phyloP scores from a whole-genome alignment of 129 eudicot genomes.

The Flaveria ramosissima region DNA sequence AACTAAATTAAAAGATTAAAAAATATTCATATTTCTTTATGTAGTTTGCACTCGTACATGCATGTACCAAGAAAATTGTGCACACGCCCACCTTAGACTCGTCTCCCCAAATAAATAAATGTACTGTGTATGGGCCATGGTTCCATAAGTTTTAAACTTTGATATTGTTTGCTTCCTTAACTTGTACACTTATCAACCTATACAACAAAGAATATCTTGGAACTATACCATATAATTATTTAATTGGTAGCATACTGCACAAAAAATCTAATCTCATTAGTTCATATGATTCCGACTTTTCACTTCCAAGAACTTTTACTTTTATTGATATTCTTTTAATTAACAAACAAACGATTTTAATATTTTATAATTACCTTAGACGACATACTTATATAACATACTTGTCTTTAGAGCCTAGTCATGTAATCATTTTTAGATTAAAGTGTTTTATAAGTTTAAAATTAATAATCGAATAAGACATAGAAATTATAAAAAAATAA shows the following conservation, averaged over 20 bases:
- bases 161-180: slow-evolving; percentile 29
- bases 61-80: slow-evolving; percentile 31
- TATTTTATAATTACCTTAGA: too few species aligned
- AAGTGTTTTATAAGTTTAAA: too few species aligned
- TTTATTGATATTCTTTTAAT: background rate
- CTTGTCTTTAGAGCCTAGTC: too few species aligned
- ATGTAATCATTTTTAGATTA: too few species aligned
- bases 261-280: background rate
- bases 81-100: slow-evolving; percentile 7
- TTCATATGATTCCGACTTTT: background rate
- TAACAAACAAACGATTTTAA: too few species aligned
- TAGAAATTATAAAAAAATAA: too few species aligned
- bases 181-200: slow-evolving; percentile 27
- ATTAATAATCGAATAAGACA: too few species aligned
- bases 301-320: background rate
- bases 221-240: background rate
- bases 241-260: background rate
- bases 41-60: slow-evolving; percentile 10
- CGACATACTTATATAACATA: too few species aligned
- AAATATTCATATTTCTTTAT: background rate
- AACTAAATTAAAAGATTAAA: background rate
- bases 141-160: slow-evolving; percentile 15
- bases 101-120: slow-evolving; percentile 20
- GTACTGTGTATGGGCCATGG: slow-evolving; percentile 19
- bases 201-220: slow-evolving; percentile 24